phyloP scores from a whole-genome alignment of 257 asterid genomes.

The Gynochthodes officinalis region DNA sequence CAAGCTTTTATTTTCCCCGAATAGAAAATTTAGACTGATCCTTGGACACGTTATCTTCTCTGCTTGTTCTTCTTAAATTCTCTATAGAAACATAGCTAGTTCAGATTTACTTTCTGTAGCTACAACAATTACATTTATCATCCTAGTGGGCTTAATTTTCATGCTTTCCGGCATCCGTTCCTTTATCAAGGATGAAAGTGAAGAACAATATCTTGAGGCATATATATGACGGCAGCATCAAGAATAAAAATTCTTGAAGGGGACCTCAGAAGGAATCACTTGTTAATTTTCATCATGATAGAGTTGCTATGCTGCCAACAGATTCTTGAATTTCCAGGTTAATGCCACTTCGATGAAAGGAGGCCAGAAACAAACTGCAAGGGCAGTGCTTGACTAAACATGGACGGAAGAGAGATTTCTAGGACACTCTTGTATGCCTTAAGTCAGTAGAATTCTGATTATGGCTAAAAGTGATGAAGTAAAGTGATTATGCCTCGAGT shows the following conservation, averaged over 20 bases:
- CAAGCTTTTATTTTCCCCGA: too few species aligned
- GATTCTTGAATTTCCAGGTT: background rate
- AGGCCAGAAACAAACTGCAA: background rate
- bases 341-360: background rate
- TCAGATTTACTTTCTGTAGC: background rate
- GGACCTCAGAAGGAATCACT: background rate
- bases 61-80: background rate
- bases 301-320: background rate
- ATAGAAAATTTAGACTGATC: background rate
- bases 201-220: background rate
- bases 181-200: constrained; percentile 13
- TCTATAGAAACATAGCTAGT: background rate
- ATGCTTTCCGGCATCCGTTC: background rate
- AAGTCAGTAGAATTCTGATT: background rate
- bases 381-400: background rate
- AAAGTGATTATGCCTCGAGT: background rate
- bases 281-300: background rate
- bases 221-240: background rate
- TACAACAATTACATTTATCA: background rate
- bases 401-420: background rate
- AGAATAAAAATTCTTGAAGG: background rate
- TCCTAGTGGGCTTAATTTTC: background rate
- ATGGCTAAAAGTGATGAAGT: background rate
- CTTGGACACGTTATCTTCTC: background rate
- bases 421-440: background rate